Evolutionary conservation across 805 yeast genomes (phyloP).

Genomic region (Starmerella sp.): DNA sequence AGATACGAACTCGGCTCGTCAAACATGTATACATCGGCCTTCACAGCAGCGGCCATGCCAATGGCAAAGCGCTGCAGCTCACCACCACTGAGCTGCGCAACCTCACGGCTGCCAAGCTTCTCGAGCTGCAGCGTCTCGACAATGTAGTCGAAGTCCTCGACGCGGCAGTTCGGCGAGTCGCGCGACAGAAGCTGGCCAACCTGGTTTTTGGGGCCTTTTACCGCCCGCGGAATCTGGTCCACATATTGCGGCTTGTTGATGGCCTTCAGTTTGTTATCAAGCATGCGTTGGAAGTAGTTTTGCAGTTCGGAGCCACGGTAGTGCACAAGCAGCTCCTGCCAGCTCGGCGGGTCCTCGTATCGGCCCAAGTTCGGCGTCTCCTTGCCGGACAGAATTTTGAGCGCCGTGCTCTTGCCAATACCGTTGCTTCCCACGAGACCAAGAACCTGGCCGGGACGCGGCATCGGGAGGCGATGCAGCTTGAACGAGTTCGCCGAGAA

Average conservation of each 20-base stretch:
- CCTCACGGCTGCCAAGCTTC: conserved; percentile 74
- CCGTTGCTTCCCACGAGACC: conserved; percentile 98
- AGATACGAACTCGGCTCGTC: conserved; percentile 98
- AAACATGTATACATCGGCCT: conserved; percentile 94
- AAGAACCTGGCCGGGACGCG: conserved; percentile 96
- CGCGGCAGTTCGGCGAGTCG: conserved; percentile 51
- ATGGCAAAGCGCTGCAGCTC: conserved; percentile 97
- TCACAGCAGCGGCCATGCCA: conserved; percentile 93
- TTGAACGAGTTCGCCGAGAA: conserved; percentile 97
- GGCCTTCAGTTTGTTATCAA: conserved; percentile 92
- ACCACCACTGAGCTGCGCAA: conserved; percentile 89
- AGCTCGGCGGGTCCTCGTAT: conserved; percentile 92
- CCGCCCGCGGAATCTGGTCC: conserved; percentile 93
- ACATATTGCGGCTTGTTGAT: conserved; percentile 98
- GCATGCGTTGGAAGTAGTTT: conserved; percentile 84
- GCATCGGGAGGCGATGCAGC: conserved; percentile 92
- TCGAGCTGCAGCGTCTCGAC: conserved; percentile 62
- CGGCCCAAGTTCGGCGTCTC: conserved; percentile 94
- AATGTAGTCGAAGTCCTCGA: conserved; percentile 52
- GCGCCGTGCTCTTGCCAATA: conserved; percentile 96
- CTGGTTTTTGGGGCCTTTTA: conserved; percentile 71
- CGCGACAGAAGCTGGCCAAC: conserved; percentile 76
- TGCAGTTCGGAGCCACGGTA: conserved; percentile 97
- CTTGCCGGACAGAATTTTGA: conserved; percentile 93
- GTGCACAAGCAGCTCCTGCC: conserved; percentile 83